A percentile compares a stretch with the other conserved stretches of the same genome.
phyloP scores from a whole-genome alignment of 345 rosid species.

The Lenwebbia sp. region DNA sequence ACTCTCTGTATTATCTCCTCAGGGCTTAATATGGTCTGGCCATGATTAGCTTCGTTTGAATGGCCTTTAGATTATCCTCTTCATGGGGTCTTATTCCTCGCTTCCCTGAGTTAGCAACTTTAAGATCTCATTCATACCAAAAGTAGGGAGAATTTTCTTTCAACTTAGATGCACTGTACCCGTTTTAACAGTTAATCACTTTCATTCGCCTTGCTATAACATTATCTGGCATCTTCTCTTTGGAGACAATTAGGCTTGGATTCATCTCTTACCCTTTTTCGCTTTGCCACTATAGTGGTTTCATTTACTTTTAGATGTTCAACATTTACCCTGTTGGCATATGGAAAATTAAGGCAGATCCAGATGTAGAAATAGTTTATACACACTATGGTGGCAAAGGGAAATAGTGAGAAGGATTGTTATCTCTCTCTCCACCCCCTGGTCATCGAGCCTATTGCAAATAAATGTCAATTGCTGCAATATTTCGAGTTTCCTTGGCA shows the following conservation, averaged over 20 bases:
- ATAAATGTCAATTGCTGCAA: neutral
- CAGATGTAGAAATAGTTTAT: neutral
- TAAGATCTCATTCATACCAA: neutral
- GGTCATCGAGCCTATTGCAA: neutral
- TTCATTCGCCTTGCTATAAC: neutral
- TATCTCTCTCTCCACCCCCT: neutral
- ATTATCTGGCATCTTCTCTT: too few relatives aligned
- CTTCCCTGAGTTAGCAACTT: neutral
- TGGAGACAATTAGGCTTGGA: too few relatives aligned
- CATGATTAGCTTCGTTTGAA: neutral
- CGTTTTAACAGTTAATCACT: neutral
- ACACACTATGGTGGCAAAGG: neutral
- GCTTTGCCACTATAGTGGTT: too few relatives aligned
- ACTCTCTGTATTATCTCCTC: neutral
- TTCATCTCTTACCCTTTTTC: too few relatives aligned
- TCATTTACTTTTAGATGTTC: neutral
- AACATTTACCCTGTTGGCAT: neutral
- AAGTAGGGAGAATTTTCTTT: neutral
- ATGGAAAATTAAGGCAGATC: neutral
- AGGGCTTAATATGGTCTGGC: neutral
- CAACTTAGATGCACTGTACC: neutral
- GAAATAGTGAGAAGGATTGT: neutral
- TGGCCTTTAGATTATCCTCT: neutral
- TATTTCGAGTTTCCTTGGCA: neutral
- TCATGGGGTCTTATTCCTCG: neutral